These are phyloP conservation scores for Houttuynia cordata DNA, from an alignment of 164 flowering plant species.

Conservation along the genomic window DNA sequence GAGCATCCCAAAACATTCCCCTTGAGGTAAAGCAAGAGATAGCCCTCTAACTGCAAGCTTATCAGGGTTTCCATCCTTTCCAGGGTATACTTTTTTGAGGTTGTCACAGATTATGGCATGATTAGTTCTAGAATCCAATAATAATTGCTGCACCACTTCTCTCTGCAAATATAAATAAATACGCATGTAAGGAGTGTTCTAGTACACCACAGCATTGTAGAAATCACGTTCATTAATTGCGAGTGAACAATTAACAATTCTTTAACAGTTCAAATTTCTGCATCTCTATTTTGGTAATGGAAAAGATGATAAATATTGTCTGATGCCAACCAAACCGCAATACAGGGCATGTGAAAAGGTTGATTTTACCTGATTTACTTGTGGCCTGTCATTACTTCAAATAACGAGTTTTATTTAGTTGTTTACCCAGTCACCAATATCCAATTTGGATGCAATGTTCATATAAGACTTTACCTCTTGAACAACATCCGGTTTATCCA, in stretches of 20 bases:
- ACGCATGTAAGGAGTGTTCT: background rate
- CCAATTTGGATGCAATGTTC: background rate
- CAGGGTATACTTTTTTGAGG: constrained; percentile 77
- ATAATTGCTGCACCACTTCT: constrained; percentile 16
- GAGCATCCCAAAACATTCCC: constrained; percentile 98
- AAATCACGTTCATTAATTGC: too few species aligned
- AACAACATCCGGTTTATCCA: constrained; percentile 75
- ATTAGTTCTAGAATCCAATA: background rate
- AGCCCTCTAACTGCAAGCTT: constrained; percentile 78
- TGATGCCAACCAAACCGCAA: background rate
- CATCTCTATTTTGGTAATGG: background rate
- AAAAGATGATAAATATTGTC: background rate
- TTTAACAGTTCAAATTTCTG: too few species aligned
- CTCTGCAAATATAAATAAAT: constrained; percentile 28
- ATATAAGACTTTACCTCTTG: constrained; percentile 56
- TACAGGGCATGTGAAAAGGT: too few species aligned
- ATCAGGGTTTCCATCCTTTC: constrained; percentile 85
- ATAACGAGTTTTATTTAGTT: background rate
- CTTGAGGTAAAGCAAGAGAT: constrained; percentile 82
- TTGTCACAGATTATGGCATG: constrained; percentile 66
- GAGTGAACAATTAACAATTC: background rate
- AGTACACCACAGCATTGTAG: too few species aligned
- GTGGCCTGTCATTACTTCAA: too few species aligned
- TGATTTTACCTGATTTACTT: too few species aligned
- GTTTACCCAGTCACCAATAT: background rate